A percentile compares a stretch with the other conserved stretches of the same genome.
Evolutionary conservation across 176 grass and related monocot species (phyloP).

Genomic region (Oryza meyeriana): DNA sequence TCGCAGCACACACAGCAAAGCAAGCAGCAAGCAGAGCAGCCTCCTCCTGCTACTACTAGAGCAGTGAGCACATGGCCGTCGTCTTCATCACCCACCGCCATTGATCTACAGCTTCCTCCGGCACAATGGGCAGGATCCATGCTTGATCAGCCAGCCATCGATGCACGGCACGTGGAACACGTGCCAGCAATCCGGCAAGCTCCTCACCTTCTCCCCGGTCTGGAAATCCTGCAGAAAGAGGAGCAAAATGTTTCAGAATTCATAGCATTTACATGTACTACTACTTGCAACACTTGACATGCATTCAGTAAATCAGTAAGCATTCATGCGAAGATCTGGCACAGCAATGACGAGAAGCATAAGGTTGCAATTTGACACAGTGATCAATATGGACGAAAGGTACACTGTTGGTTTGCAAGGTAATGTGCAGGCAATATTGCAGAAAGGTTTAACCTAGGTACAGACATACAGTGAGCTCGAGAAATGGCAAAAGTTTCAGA

Average conservation of each 20-base stretch:
- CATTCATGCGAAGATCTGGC: not conserved
- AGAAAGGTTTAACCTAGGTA: not conserved
- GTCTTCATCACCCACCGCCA: not conserved
- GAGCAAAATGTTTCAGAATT: not conserved
- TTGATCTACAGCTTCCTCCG: slow-evolving; percentile 58
- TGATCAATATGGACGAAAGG: not conserved
- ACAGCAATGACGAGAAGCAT: not conserved
- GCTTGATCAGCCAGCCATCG: slow-evolving; percentile 77
- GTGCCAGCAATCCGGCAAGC: slow-evolving; percentile 76
- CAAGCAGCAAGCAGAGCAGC: slow-evolving; percentile 4
- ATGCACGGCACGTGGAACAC: slow-evolving; percentile 84
- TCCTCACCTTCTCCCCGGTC: slow-evolving; percentile 62
- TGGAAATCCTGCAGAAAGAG: slow-evolving; percentile 58
- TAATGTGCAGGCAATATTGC: not conserved
- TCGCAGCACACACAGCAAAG: slow-evolving; percentile 6
- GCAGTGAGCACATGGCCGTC: not conserved
- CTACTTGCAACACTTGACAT: too few relatives aligned
- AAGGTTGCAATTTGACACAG: not conserved
- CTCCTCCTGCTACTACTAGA: not conserved
- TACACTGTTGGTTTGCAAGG: not conserved
- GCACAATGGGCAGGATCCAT: slow-evolving; percentile 81
- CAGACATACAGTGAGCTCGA: not conserved
- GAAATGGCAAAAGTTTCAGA: not conserved
- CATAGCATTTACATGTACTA: too few relatives aligned
- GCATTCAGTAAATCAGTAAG: not conserved